Evolutionary conservation across 176 grass and related monocot species (phyloP), one percentile per base, ranked within the genome.

Genomic region (Bolboschoenus planiculmis): DNA sequence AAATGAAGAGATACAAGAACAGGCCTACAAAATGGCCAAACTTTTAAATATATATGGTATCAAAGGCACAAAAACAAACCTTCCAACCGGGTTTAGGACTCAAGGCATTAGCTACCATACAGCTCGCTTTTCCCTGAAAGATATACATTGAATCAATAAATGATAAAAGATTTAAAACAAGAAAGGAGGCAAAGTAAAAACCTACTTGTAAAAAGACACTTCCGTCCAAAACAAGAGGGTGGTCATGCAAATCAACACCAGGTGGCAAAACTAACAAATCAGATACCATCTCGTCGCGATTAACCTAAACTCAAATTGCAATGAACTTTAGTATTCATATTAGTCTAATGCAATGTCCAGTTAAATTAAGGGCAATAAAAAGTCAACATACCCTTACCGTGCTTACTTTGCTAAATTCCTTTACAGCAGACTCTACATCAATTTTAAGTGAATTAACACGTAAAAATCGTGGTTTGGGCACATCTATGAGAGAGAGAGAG

Each of bases 91-190:
- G 90, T 56, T 95, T 88, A 85, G 96, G 96, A 84, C 84, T 82
- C 70, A 95, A 87, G 64, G 90, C 89, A 42, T 91, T 83, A 56
- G 92, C 90, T 84, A 93, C 92, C 96, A 95, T 98, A 78, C 86
- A 95, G 75, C 92, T 98, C 78, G 96, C 92, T 89, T 91, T 98
- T 26, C 96, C 96, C 96, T 98, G 54, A 88, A 83, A 86, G 54
- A 78, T 33, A 83, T 27, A 43, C 77, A 33, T 8, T 57, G 20
- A 48, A 56, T 35, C 23, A 18, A 74, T 35, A 60, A 78, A 37
- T 7, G 55, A 35, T 4, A 47, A 50, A 31, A 48, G 14, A 51
- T 13, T 43, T 26, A 42, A 33, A 65, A 44, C 16, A 64, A 47
- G 82, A 14, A 34, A 68, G n/a, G 84, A 5, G 71, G 16, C 59